phyloP scores from a whole-genome alignment of 1,284 basidiomycete genomes.

The Trichosporon inkin region DNA sequence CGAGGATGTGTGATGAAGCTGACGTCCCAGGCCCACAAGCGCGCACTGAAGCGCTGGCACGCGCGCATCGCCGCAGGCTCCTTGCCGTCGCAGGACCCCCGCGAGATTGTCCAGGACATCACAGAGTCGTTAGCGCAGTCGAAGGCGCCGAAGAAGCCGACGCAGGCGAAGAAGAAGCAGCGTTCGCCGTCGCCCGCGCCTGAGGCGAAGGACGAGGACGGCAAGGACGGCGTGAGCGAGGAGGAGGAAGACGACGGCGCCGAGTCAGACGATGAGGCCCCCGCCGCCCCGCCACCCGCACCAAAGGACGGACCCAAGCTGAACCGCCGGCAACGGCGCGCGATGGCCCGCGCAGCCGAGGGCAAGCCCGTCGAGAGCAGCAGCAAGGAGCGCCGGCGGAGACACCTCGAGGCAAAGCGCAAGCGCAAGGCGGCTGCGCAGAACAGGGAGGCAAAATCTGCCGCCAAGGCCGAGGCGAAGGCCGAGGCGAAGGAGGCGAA shows the following conservation, averaged over 20 bases:
- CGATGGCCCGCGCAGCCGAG: constrained; percentile 13
- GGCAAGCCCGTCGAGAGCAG: constrained; percentile 14
- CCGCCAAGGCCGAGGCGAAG: constrained; percentile 11
- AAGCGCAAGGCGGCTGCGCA: constrained; percentile 4
- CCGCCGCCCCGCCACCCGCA: neutral
- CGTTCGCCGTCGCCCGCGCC: neutral
- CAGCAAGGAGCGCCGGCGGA: constrained; percentile 12
- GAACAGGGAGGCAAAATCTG: constrained; percentile 1
- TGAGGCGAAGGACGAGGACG: constrained; percentile 10
- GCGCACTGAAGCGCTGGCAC: constrained; percentile 32
- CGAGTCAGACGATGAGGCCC: neutral
- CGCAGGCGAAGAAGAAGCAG: constrained; percentile 3
- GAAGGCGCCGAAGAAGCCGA: constrained; percentile 9
- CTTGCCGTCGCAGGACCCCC: constrained; percentile 24
- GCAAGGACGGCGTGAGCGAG: constrained; percentile 7
- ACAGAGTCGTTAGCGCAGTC: constrained; percentile 15
- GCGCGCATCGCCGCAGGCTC: constrained; percentile 18
- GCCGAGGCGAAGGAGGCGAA: constrained; percentile 4
- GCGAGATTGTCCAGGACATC: constrained; percentile 34
- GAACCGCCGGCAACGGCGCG: constrained; percentile 22
- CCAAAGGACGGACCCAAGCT: constrained; percentile 1
- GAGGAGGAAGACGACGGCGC: constrained; percentile 11
- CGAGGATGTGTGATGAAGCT: neutral
- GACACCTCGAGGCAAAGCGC: constrained; percentile 12
- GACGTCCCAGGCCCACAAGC: constrained; percentile 29